Percentiles rank a stretch among this genome's conserved stretches.
These are phyloP conservation scores for Pichia paraexigua DNA, from an alignment of 805 yeast species.

Conservation along the genomic window DNA sequence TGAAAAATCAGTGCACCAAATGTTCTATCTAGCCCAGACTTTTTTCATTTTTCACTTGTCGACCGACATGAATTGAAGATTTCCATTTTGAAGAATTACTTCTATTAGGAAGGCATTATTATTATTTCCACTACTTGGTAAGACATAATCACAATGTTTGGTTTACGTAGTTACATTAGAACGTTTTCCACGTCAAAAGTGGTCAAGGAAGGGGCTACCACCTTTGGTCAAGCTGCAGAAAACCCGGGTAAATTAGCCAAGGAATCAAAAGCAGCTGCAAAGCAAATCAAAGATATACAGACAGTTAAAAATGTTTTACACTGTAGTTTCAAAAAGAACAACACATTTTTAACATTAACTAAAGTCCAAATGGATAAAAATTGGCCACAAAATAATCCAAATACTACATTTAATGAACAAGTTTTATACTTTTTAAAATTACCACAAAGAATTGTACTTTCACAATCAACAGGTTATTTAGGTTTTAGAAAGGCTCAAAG, in stretches of 20 bases:
- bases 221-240: constrained; percentile 23
- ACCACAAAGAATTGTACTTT: constrained; percentile 64
- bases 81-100: background rate
- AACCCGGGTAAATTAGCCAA: constrained; percentile 9
- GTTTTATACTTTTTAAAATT: constrained; percentile 71
- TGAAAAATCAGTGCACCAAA: background rate
- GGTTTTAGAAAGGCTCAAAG: constrained; percentile 89
- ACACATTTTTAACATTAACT: constrained; percentile 70
- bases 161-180: constrained; percentile 3
- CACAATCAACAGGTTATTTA: constrained; percentile 72
- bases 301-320: constrained; percentile 63
- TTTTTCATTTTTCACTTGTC: background rate
- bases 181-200: background rate
- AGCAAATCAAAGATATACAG: constrained; percentile 17
- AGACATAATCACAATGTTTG: background rate
- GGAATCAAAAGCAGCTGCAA: constrained; percentile 6
- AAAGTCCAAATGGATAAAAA: constrained; percentile 61
- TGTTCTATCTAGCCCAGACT: background rate
- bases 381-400: constrained; percentile 47
- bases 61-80: background rate
- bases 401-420: constrained; percentile 54
- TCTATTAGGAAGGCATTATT: background rate
- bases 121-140: background rate
- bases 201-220: constrained; percentile 7
- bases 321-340: constrained; percentile 72